Conservation (phyloP, 306 rosid species). For the Trichosanthes truncata region DNA sequence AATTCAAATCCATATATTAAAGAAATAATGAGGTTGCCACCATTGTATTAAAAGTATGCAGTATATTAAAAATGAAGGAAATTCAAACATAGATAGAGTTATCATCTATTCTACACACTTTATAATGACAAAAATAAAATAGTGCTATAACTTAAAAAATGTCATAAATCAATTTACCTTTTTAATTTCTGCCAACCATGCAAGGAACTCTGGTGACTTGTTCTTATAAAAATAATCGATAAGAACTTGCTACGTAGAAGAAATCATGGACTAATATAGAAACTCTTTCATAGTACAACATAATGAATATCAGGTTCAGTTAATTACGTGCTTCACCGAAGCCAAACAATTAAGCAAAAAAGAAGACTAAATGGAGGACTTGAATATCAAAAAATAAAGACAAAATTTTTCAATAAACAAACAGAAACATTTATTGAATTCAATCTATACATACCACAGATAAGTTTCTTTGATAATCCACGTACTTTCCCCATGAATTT, state of each 20-base stretch:
- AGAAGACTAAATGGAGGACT: background rate
- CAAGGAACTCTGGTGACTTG: constrained; percentile 91
- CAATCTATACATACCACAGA: constrained; percentile 63
- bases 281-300: too few relatives aligned
- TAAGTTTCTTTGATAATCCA: too few relatives aligned
- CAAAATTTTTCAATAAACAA: constrained; percentile 5
- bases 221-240: constrained; percentile 42
- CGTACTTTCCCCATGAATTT: too few relatives aligned
- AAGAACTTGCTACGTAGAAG: background rate
- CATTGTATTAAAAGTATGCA: background rate
- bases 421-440: background rate
- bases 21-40: background rate
- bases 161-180: constrained; percentile 32
- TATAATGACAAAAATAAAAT: too few relatives aligned
- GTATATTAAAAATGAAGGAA: background rate
- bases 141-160: too few relatives aligned
- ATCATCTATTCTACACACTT: too few relatives aligned
- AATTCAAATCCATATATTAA: background rate
- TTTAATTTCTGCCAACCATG: constrained; percentile 84
- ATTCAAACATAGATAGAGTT: background rate
- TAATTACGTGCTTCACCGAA: background rate
- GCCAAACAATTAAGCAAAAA: background rate
- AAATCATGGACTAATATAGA: background rate
- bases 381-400: background rate
- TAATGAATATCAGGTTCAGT: background rate